Percentiles rank a stretch among this genome's conserved stretches.
These are phyloP conservation scores for Linum trigynum DNA, from an alignment of 345 rosid species.

Conservation along the genomic window DNA sequence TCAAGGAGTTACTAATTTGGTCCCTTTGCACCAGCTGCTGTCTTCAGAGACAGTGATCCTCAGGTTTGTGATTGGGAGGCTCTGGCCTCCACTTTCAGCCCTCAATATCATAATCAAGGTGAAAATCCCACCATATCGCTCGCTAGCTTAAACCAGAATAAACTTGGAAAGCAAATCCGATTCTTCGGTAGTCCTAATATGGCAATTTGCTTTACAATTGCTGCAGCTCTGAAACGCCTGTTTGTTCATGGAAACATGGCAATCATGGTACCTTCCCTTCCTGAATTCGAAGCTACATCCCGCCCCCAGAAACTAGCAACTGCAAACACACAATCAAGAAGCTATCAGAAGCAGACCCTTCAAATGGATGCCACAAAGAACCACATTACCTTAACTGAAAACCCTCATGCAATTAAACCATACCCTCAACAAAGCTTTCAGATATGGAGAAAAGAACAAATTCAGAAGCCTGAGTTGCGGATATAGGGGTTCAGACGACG, in stretches of 20 bases:
- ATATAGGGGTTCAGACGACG: no score
- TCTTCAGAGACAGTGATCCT: slow-evolving; percentile 1
- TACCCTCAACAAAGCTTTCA: no score
- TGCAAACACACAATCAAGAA: neutral
- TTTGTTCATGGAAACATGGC: slow-evolving; percentile 82
- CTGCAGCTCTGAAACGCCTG: slow-evolving; percentile 65
- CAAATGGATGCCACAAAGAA: no score
- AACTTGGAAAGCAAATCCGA: neutral
- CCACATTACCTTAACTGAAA: no score
- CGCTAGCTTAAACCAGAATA: neutral
- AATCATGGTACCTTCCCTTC: slow-evolving; percentile 16
- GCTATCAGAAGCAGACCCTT: no score
- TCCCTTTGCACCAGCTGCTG: slow-evolving; percentile 21
- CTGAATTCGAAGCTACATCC: no score
- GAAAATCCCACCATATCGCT: neutral
- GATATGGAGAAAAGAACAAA: no score
- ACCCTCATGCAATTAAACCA: no score
- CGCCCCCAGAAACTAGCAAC: no score
- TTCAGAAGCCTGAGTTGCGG: no score
- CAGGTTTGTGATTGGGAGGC: slow-evolving; percentile 18
- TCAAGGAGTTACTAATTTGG: slow-evolving; percentile 21
- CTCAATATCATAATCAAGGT: slow-evolving; percentile 28
- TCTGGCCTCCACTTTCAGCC: slow-evolving; percentile 21
- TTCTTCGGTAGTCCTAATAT: neutral
- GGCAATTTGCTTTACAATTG: slow-evolving; percentile 4